Evolutionary conservation across 352 stramenopile genomes (phyloP).

Genomic region (Albugo laibachii): DNA sequence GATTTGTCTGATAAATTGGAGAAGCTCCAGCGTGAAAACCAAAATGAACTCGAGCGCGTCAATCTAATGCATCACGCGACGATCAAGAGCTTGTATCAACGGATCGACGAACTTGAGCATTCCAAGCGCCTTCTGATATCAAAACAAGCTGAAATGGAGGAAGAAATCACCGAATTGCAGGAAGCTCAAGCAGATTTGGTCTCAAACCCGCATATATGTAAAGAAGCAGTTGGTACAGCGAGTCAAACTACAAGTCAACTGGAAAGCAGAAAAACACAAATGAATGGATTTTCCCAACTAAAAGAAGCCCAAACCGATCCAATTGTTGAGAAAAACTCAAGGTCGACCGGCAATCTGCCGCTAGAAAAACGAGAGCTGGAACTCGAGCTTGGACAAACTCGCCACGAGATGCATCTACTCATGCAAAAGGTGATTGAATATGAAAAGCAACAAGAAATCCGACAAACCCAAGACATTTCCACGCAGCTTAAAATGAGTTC

Average conservation of each 20-base stretch:
- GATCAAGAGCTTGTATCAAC: too few species aligned
- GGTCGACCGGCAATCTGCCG: background rate
- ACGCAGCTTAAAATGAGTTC: too few species aligned
- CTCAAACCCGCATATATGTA: background rate
- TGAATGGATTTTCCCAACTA: background rate
- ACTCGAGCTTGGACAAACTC: background rate
- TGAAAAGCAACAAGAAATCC: background rate
- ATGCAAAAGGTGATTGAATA: background rate
- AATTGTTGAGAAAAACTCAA: too few species aligned
- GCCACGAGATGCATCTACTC: background rate
- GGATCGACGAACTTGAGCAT: too few species aligned
- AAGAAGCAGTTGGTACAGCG: background rate
- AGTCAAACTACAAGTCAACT: background rate
- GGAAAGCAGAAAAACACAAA: background rate
- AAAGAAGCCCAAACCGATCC: background rate
- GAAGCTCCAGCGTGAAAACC: too few species aligned
- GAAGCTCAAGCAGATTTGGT: background rate
- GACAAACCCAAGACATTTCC: too few species aligned
- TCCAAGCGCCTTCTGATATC: too few species aligned
- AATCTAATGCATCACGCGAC: too few species aligned
- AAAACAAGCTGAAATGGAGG: too few species aligned
- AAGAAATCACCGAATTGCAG: too few species aligned
- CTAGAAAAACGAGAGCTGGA: background rate
- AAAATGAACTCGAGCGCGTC: too few species aligned
- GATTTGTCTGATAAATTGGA: too few species aligned